Conservation (phyloP, 768 basidiomycete species). For the Rubroboletus satanas region DNA sequence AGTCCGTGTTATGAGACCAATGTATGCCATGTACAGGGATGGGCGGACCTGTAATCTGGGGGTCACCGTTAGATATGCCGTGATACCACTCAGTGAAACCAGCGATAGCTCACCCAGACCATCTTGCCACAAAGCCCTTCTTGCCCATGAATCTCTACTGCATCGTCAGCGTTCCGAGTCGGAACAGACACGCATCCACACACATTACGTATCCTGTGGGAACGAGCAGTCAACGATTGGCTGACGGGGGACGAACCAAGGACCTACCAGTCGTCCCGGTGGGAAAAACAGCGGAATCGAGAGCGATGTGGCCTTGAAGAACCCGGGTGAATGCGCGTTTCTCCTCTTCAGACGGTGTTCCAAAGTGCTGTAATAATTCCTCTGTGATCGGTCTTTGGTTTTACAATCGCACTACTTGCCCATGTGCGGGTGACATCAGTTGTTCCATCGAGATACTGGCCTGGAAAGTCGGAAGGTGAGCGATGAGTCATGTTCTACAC, state of each 20-base stretch:
- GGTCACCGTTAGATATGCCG: neutral
- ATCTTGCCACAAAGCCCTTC: constrained; percentile 79
- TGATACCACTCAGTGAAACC: neutral
- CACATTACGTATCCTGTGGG: constrained; percentile 54
- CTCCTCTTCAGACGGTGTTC: constrained; percentile 76
- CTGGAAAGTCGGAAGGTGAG: constrained; percentile 29
- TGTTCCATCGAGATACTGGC: constrained; percentile 88
- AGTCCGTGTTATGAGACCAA: constrained; percentile 3
- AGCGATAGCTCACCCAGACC: constrained; percentile 59
- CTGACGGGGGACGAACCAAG: neutral
- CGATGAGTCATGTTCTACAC: neutral
- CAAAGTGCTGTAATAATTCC: constrained; percentile 67
- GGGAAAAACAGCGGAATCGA: constrained; percentile 84
- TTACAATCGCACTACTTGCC: constrained; percentile 40
- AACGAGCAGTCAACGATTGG: neutral
- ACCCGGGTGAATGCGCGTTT: constrained; percentile 89
- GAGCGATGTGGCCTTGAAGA: constrained; percentile 84
- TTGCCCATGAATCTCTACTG: constrained; percentile 73
- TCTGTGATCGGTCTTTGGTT: neutral
- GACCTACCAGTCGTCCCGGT: constrained; percentile 65
- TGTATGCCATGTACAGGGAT: neutral
- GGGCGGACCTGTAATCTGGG: constrained; percentile 53
- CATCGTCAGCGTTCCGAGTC: neutral
- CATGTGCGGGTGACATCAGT: constrained; percentile 92
- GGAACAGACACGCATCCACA: constrained; percentile 9